Evolutionary conservation across 2,329 filamentous ascomycete species (phyloP).

Genomic region (Onygenales sp.): DNA sequence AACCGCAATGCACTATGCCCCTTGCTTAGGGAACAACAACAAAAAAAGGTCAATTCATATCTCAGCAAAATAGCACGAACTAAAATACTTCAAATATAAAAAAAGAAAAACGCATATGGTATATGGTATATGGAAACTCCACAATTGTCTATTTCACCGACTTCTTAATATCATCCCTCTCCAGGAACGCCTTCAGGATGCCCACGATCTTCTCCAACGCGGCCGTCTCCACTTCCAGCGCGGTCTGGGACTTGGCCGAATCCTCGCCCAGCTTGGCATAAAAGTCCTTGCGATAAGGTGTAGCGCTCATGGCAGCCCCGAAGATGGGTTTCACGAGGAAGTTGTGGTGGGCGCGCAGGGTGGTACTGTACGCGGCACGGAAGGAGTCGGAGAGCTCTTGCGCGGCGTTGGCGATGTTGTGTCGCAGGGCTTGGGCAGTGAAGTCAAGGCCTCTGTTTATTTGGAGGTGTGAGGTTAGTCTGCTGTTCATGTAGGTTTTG

Average conservation of each 20-base stretch:
- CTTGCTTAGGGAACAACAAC: not conserved
- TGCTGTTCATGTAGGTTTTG: not conserved
- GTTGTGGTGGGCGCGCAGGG: constrained; percentile 84
- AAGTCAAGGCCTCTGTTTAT: constrained; percentile 74
- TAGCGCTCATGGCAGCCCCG: constrained; percentile 83
- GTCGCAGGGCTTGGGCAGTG: constrained; percentile 71
- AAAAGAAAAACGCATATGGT: not conserved
- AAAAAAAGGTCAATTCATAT: not conserved
- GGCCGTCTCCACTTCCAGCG: constrained; percentile 63
- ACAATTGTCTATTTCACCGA: not conserved
- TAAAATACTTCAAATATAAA: not conserved
- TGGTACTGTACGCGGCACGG: constrained; percentile 71
- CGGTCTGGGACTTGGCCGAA: constrained; percentile 47
- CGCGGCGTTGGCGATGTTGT: constrained; percentile 58
- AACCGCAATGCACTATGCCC: no score
- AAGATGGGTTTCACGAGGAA: constrained; percentile 89
- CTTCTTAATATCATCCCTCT: constrained; percentile 40
- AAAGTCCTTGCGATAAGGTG: constrained; percentile 88
- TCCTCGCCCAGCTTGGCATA: constrained; percentile 65
- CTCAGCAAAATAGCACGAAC: not conserved
- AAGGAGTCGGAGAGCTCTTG: constrained; percentile 83
- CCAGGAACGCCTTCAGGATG: constrained; percentile 62
- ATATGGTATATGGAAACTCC: not conserved
- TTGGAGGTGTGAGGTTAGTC: not conserved
- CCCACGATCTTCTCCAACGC: constrained; percentile 66